Base-by-base conservation (phyloP, 139 green algal species). In the Zygnema circumcarinatum region DNA sequence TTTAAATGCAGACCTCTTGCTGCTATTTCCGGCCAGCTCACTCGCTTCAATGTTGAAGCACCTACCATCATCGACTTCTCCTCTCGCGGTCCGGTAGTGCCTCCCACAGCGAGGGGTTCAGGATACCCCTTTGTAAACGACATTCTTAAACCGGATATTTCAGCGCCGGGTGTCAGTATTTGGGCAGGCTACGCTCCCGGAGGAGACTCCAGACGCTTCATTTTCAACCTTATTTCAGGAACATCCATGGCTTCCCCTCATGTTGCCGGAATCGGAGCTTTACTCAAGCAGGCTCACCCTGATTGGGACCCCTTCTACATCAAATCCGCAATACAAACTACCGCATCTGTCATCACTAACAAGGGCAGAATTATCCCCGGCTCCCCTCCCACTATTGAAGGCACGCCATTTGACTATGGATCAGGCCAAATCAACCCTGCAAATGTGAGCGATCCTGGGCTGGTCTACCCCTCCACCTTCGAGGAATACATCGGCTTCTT, bases 211-310 rank as follows among this genome's bases (percentile, higher is more conserved):
- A 78, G 69, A 16, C 76, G 39, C 11, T 56, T n/a, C n/a, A 76
- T 33, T 29, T 89, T 89, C 74, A 38, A 72, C 0, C 21, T 89
- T n/a, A 21, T 74, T 52, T 89, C 84, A 33, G 84, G 84, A 38
- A 89, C 84, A 38, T 89, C 84, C 1, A 89, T 89, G 84, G 84
- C 84, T 22, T 67, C 84, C 1, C 84, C 84, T 52, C 75, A 87
- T 29, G 38, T 89, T 16, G 73, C 84, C 29, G 84, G 84, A 21
- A 42, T 84, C 21, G 74, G 35, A 16, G 76, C 79, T 39, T 62
- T 89, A 39, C n/a, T 89, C 22, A 72, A 53, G 41, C 74, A 85
- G 38, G 35, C 31, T 33, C 67, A 83, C 20, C 81, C 81, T 22
- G 38, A 56, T 16, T 87, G 81, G 81, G 68, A 33, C 33, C 81